These are phyloP conservation scores for Rusavskia elegans DNA, from an alignment of 495 filamentous ascomycete species.

Conservation along the genomic window DNA sequence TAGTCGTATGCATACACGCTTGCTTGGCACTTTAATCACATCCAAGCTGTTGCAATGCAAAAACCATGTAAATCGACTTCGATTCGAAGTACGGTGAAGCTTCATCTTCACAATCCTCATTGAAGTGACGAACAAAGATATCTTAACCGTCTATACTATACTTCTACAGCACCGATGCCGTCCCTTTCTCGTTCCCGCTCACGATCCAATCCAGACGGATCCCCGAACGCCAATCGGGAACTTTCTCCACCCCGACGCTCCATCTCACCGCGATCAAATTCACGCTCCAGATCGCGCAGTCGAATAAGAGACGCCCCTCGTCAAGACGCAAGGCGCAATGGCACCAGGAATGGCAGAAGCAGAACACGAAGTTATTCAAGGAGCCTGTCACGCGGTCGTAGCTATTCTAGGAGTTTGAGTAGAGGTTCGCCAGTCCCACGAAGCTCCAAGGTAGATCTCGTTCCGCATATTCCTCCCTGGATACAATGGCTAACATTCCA, in stretches of 20 bases:
- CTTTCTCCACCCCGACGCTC: constrained; percentile 26
- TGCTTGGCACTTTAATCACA: too few species aligned
- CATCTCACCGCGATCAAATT: constrained; percentile 30
- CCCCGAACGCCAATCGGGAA: constrained; percentile 16
- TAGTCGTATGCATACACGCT: too few species aligned
- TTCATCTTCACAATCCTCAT: too few species aligned
- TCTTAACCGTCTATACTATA: too few species aligned
- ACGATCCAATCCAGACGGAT: constrained; percentile 13
- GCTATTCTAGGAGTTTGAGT: constrained; percentile 33
- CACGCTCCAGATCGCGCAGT: constrained; percentile 20
- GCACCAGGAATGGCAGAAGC: constrained; percentile 27
- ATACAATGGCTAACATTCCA: constrained; percentile 19
- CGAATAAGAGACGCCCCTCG: constrained; percentile 21
- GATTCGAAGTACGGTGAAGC: too few species aligned
- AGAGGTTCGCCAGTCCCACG: constrained; percentile 21
- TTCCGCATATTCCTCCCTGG: background rate
- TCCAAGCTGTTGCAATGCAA: too few species aligned
- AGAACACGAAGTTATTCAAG: constrained; percentile 23
- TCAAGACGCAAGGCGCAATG: constrained; percentile 21
- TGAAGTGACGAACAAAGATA: too few species aligned
- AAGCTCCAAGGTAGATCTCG: constrained; percentile 40
- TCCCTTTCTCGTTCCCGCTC: constrained; percentile 18
- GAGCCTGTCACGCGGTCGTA: constrained; percentile 26
- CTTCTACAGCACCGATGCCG: constrained; percentile 1
- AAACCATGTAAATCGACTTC: too few species aligned